These are phyloP conservation scores for Globisporangium ultimum DNA, from an alignment of 352 stramenopile genomes.

Conservation along the genomic window DNA sequence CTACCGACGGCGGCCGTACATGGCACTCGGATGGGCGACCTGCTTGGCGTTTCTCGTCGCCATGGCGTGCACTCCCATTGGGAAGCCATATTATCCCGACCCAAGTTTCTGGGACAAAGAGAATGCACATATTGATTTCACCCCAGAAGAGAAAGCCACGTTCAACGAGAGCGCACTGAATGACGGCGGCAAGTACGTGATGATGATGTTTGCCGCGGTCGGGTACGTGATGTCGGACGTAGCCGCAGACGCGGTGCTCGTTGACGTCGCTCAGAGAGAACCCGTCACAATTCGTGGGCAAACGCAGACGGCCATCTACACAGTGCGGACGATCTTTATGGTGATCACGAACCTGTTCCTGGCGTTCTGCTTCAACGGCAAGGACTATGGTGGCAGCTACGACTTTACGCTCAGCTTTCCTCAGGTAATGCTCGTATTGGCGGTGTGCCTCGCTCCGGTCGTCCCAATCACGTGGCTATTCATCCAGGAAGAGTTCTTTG, in stretches of 20 bases:
- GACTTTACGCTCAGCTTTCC: slow-evolving; percentile 50
- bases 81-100: slow-evolving; percentile 44
- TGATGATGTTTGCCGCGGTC: slow-evolving; percentile 68
- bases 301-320: slow-evolving; percentile 46
- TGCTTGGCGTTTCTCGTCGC: slow-evolving; percentile 38
- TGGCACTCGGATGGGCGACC: slow-evolving; percentile 53
- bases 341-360: slow-evolving; percentile 35
- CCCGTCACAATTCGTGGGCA: slow-evolving; percentile 33
- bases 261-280: slow-evolving; percentile 35
- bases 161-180: slow-evolving; percentile 32
- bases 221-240: slow-evolving; percentile 82
- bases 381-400: slow-evolving; percentile 53
- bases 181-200: slow-evolving; percentile 48
- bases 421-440: slow-evolving; percentile 29
- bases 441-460: slow-evolving; percentile 8
- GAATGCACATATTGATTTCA: slow-evolving; percentile 17
- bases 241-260: slow-evolving; percentile 43
- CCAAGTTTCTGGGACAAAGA: slow-evolving; percentile 16
- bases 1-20: slow-evolving; percentile 59
- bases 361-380: slow-evolving; percentile 54
- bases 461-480: slow-evolving; percentile 22
- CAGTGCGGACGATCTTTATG: slow-evolving; percentile 25
- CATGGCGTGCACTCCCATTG: slow-evolving; percentile 39
- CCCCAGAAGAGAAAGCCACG: slow-evolving; percentile 16
- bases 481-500: slow-evolving; percentile 27